Percentiles rank a stretch among this genome's conserved stretches.
Evolutionary conservation across 345 rosid genomes (phyloP).

Genomic region (Salix dunnii): DNA sequence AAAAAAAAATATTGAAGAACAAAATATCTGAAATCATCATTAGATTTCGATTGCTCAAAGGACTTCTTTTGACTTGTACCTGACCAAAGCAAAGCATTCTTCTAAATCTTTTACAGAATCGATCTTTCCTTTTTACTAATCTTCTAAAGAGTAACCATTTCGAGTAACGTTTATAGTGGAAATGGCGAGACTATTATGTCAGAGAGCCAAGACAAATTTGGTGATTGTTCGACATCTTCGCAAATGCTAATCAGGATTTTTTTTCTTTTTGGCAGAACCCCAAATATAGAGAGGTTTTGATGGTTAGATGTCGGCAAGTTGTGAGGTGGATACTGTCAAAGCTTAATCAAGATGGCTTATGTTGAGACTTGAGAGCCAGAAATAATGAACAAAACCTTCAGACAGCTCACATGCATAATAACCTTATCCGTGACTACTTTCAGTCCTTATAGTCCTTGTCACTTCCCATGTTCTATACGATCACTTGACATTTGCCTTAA

Average conservation of each 20-base stretch:
- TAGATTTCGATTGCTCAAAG: not conserved
- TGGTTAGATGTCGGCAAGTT: constrained; percentile 1
- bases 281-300: not conserved
- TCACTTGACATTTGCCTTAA: constrained; percentile 1
- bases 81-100: not conserved
- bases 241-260: not conserved
- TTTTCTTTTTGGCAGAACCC: not conserved
- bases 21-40: not conserved
- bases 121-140: not conserved
- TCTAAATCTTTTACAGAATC: not conserved
- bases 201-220: not conserved
- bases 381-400: constrained; percentile 1
- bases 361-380: not conserved
- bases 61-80: not conserved
- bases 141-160: not conserved
- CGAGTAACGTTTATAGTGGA: not conserved
- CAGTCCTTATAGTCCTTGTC: constrained; percentile 8
- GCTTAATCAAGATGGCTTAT: constrained; percentile 4
- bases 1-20: not conserved
- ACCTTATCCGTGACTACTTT: not conserved
- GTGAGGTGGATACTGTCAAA: not conserved
- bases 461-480: constrained; percentile 23
- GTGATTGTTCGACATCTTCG: constrained; percentile 8
- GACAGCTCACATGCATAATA: not conserved
- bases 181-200: not conserved